Evolutionary conservation across 306 rosid species (phyloP), one percentile per base, ranked within the genome.

Genomic region (Fragaria nilgerrensis): DNA sequence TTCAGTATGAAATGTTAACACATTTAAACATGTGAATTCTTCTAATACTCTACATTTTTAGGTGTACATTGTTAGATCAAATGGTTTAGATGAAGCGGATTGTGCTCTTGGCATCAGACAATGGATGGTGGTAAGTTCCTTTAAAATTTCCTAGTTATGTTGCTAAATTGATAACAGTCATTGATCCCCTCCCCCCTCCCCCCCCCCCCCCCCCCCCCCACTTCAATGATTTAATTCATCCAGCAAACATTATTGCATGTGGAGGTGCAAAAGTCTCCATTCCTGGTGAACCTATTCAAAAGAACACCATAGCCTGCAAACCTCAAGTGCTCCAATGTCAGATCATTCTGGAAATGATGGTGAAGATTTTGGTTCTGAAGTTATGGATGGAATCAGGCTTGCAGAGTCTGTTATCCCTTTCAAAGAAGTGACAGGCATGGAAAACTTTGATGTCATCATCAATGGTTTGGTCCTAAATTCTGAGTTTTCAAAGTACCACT

Each of bases 61-160:
- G 93, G 90, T 90, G 27, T 87, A 88, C 67, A 87, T 88, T 61
- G 70, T 89, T 72, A 77, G 86, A 85, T 77, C 82, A 19, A 75
- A 70, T 72, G 75, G 72, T 41, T 53, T 75, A 5, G 86, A 86
- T 75, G 85, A 79, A 34, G 25, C 85, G 62, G 87, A 74, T 78
- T 79, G 83, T 59, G 93, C 86, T 44, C 84, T 81, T 63, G 83
- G 75, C 75, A 88, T 87, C 83, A 59, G 52, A n/a, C 68, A 68
- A 68, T 41, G 16, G 47, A 71, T 37, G 32, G 20, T 23, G 67
- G 88, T 87, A 85, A 67, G 83, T 59, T 73, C 41, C 11, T 32
- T 50, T 41, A 50, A 70, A 19, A 5, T 78, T 85, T 64, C 58
- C 5, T 17, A 61, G 47, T 25, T 16, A 5, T 67, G 37, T 47